Percentiles rank a stretch among this genome's conserved stretches.
phyloP scores from a whole-genome alignment of 345 rosid species.

The Trapa bicornis region DNA sequence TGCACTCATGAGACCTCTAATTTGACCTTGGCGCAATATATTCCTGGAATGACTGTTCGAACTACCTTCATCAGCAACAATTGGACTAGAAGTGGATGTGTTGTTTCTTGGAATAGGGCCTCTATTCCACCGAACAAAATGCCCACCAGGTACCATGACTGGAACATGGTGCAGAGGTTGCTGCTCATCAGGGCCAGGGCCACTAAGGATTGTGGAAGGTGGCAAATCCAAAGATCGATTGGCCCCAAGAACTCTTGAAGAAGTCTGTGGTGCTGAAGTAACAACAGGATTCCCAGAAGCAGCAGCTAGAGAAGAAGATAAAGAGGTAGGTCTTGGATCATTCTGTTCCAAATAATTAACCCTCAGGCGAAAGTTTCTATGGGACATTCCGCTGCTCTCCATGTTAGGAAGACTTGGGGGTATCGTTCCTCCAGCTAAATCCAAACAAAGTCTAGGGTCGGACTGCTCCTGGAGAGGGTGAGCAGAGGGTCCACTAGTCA shows the following conservation, averaged over 20 bases:
- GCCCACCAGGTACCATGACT: slow-evolving; percentile 30
- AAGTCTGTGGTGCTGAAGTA: slow-evolving; percentile 28
- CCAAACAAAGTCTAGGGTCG: slow-evolving; percentile 31
- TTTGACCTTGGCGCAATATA: slow-evolving; percentile 35
- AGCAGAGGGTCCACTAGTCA: slow-evolving; percentile 26
- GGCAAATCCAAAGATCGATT: slow-evolving; percentile 40
- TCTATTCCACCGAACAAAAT: slow-evolving; percentile 43
- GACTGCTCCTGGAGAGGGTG: slow-evolving; percentile 29
- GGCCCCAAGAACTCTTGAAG: slow-evolving; percentile 23
- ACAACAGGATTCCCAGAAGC: slow-evolving; percentile 32
- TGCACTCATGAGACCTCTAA: slow-evolving; percentile 21
- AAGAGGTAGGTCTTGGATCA: slow-evolving; percentile 26
- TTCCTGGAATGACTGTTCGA: slow-evolving; percentile 30
- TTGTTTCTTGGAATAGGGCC: slow-evolving; percentile 28
- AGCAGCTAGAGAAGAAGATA: slow-evolving; percentile 31
- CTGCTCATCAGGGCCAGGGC: slow-evolving; percentile 23
- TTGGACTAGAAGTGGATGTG: slow-evolving; percentile 28
- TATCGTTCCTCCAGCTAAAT: slow-evolving; percentile 19
- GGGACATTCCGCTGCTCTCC: slow-evolving; percentile 28
- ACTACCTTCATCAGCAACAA: slow-evolving; percentile 23
- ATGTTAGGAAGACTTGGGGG: slow-evolving; percentile 24
- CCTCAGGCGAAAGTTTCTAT: slow-evolving; percentile 50
- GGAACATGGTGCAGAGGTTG: slow-evolving; percentile 31
- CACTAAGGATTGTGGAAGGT: slow-evolving; percentile 24
- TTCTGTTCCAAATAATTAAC: slow-evolving; percentile 38